Conservation (phyloP, 345 rosid species). For the Mercurialis annua region DNA sequence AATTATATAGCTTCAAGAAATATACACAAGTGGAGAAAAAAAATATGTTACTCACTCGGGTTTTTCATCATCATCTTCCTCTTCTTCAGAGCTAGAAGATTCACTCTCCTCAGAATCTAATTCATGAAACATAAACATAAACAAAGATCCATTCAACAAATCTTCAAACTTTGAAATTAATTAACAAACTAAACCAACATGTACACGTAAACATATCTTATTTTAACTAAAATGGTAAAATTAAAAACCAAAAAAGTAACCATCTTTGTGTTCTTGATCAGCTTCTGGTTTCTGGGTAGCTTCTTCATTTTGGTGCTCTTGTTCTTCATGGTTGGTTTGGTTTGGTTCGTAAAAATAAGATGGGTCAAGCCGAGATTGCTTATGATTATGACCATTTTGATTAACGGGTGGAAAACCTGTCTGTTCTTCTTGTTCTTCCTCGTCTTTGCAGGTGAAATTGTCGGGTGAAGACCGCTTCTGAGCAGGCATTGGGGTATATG, state of each 20-base stretch:
- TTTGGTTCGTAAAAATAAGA: constrained; percentile 1
- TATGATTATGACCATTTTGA: constrained; percentile 24
- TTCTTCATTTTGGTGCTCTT: background rate
- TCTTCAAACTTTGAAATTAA: constrained; percentile 25
- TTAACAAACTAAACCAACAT: constrained; percentile 12
- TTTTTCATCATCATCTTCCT: constrained; percentile 33
- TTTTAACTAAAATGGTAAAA: background rate
- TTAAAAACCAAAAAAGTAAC: constrained; percentile 14
- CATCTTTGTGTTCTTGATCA: constrained; percentile 18
- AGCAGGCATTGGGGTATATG: constrained; percentile 61
- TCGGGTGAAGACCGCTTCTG: constrained; percentile 60
- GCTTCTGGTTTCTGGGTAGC: constrained; percentile 15
- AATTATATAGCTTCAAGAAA: constrained; percentile 15
- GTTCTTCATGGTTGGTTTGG: background rate
- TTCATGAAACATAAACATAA: background rate
- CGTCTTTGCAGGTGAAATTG: constrained; percentile 41
- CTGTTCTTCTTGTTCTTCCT: constrained; percentile 30
- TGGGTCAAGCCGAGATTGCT: constrained; percentile 7
- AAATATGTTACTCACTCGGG: constrained; percentile 62
- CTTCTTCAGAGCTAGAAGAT: constrained; percentile 37
- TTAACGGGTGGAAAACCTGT: constrained; percentile 8
- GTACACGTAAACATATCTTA: constrained; percentile 14
- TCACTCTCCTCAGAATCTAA: constrained; percentile 61
- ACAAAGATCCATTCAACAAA: constrained; percentile 17
- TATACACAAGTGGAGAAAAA: constrained; percentile 15